These are phyloP conservation scores for Nannochloropsis oceanica DNA, from an alignment of 108 stramenopile species.

Conservation along the genomic window DNA sequence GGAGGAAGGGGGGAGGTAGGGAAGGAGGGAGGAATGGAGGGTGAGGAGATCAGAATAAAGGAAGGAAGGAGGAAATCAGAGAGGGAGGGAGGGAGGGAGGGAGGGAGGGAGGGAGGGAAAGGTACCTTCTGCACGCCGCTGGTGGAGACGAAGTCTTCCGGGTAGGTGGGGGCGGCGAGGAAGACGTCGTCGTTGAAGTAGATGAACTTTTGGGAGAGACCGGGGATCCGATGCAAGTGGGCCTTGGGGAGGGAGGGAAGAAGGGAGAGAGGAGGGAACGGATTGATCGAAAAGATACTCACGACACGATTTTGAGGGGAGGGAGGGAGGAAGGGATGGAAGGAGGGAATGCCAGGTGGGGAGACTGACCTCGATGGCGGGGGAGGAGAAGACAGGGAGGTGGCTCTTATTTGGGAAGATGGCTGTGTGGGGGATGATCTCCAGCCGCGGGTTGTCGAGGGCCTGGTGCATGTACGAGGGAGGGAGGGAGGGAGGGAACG, in stretches of 20 bases:
- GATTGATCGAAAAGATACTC: not conserved
- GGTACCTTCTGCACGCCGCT: not conserved
- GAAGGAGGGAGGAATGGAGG: not conserved
- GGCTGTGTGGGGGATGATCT: constrained; percentile 26
- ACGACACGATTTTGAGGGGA: not conserved
- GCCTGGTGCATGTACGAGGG: not conserved
- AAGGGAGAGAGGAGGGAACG: not conserved
- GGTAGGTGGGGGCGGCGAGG: constrained; percentile 26
- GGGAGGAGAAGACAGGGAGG: constrained; percentile 22
- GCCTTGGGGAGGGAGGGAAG: not conserved
- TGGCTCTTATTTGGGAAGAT: constrained; percentile 26
- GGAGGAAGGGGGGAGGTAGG: not conserved
- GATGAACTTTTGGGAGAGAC: constrained; percentile 26
- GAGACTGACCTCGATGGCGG: not conserved
- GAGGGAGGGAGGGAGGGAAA: not conserved
- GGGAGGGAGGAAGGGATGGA: constrained; percentile 8
- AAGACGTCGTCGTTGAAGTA: constrained; percentile 50
- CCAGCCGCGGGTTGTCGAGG: constrained; percentile 4
- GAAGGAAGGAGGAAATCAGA: not conserved
- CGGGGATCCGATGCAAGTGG: constrained; percentile 35
- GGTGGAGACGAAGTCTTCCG: constrained; percentile 30
- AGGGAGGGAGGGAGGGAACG: not conserved
- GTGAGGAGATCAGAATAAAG: not conserved
- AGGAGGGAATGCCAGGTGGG: constrained; percentile 10
- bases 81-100: not conserved